Evolutionary conservation across 1,284 basidiomycete species (phyloP).

Genomic region (Ganoderma resinaceum): DNA sequence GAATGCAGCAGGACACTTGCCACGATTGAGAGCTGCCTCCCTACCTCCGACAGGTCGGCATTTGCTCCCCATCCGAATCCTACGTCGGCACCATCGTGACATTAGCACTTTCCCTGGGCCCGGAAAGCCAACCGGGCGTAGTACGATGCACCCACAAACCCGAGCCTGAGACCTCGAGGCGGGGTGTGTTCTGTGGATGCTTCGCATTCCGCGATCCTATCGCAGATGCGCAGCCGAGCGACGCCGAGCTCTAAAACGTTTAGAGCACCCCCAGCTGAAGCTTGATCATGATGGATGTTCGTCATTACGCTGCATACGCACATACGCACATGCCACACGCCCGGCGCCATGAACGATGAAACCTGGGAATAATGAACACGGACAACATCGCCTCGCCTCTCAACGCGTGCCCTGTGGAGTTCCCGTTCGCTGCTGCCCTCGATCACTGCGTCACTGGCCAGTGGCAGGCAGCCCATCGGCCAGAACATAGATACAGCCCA

Average conservation of each 20-base stretch:
- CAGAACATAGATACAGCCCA: not conserved
- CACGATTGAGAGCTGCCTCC: not conserved
- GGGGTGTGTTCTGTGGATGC: not conserved
- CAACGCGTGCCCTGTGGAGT: not conserved
- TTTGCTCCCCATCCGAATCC: not conserved
- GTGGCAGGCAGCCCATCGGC: not conserved
- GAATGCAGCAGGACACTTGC: not conserved
- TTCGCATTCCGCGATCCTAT: slow-evolving; percentile 26
- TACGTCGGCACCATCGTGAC: not conserved
- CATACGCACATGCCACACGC: not conserved
- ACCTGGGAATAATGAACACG: too few relatives aligned
- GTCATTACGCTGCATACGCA: not conserved
- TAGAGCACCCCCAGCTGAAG: not conserved
- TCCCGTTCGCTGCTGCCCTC: not conserved
- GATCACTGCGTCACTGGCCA: not conserved
- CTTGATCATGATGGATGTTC: not conserved
- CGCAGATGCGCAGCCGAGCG: slow-evolving; percentile 19
- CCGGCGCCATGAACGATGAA: slow-evolving; percentile 1
- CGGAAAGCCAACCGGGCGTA: not conserved
- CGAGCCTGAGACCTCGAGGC: not conserved
- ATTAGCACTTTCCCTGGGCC: not conserved
- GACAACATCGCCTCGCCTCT: too few relatives aligned
- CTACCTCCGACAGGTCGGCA: slow-evolving; percentile 5
- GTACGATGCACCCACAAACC: not conserved
- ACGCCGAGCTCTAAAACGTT: not conserved